A percentile compares a stretch with the other conserved stretches of the same genome.
Evolutionary conservation across 2,329 filamentous ascomycete genomes (phyloP).

Genomic region (Sarocladium strictum): DNA sequence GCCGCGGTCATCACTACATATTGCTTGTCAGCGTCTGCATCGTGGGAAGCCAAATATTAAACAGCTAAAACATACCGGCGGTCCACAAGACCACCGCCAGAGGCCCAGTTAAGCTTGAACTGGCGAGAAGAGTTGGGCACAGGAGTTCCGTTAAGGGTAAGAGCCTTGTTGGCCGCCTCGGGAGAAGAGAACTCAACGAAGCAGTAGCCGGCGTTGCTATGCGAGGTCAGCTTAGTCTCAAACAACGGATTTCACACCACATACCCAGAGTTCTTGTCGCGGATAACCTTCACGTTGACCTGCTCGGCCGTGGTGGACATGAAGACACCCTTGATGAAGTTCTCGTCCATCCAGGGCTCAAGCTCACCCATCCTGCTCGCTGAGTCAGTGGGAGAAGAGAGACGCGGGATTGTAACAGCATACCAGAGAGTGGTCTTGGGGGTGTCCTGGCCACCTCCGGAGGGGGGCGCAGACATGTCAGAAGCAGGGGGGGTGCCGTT

Average conservation of each 20-base stretch:
- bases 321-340: conserved; percentile 94
- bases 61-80: conserved; percentile 57
- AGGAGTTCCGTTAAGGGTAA: conserved; percentile 79
- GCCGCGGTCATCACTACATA: conserved; percentile 77
- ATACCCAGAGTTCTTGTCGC: conserved; percentile 96
- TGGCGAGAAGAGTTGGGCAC: conserved; percentile 92
- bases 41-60: no score
- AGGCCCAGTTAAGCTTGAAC: conserved; percentile 99
- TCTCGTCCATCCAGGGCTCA: conserved; percentile 98
- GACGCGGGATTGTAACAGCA: conserved; percentile 13
- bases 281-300: conserved; percentile 99
- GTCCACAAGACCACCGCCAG: conserved; percentile 89
- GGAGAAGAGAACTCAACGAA: conserved; percentile 88
- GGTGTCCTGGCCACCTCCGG: conserved; percentile 35
- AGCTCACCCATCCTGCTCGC: conserved; percentile 89
- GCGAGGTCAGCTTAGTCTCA: conserved; percentile 10
- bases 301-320: conserved; percentile 81
- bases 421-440: conserved; percentile 56
- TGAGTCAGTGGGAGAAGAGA: background rate
- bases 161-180: conserved; percentile 83
- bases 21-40: background rate
- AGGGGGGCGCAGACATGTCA: conserved; percentile 29
- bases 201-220: conserved; percentile 93
- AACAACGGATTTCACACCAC: conserved; percentile 14
- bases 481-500: conserved; percentile 34